phyloP scores from a whole-genome alignment of 106 monocot species.

The Platanthera zijinensis region DNA sequence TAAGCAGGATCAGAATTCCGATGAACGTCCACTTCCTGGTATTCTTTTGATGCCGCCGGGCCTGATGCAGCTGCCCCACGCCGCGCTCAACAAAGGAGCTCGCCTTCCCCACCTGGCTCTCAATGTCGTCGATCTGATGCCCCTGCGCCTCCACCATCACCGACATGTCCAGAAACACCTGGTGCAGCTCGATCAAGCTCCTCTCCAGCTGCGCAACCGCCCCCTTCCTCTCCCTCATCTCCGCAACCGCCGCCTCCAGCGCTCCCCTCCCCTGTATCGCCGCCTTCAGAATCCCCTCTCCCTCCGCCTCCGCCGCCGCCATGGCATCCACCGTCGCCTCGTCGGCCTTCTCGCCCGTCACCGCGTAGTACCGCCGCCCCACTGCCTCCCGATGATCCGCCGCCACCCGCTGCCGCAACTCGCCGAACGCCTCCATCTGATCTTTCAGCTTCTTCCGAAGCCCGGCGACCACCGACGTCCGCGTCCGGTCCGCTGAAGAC shows the following conservation, averaged over 20 bases:
- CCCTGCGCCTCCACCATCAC: conserved; percentile 44
- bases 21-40: conserved; percentile 18
- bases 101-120: conserved; percentile 35
- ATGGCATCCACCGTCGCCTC: conserved; percentile 37
- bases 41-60: conserved; percentile 10
- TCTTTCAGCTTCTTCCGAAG: conserved; percentile 33
- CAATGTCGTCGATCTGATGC: conserved; percentile 44
- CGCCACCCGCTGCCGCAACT: conserved; percentile 15
- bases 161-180: conserved; percentile 19
- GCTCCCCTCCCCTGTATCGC: conserved; percentile 36
- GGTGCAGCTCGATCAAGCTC: conserved; percentile 18
- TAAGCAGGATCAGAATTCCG: conserved; percentile 6
- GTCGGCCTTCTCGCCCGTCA: conserved; percentile 38
- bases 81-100: conserved; percentile 31
- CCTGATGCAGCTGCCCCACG: conserved; percentile 13
- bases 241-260: conserved; percentile 40
- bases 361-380: conserved; percentile 34
- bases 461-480: conserved; percentile 36
- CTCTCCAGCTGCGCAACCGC: conserved; percentile 42
- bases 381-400: conserved; percentile 36
- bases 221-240: conserved; percentile 43
- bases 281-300: conserved; percentile 26
- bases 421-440: conserved; percentile 34
- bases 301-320: conserved; percentile 24
- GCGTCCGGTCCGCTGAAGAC: conserved; percentile 30